Evolutionary conservation across 2,329 filamentous ascomycete species (phyloP), one percentile per base, ranked within the genome.

Genomic region (Arachnomyces sp.): DNA sequence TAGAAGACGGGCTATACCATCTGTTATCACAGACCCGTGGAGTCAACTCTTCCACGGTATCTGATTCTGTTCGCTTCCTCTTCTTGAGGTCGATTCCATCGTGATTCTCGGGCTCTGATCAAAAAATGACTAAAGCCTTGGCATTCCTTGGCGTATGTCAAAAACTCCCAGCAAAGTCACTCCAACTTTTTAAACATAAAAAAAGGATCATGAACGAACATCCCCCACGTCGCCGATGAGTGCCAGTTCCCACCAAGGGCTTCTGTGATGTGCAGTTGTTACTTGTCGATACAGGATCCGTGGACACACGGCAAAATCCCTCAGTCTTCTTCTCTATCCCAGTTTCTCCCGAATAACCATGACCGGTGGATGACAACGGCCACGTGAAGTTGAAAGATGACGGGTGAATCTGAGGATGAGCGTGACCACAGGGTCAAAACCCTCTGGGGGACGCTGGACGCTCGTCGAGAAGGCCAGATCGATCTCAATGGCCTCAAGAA

Each of bases 381-480:
- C 20, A 25, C 63, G 71, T 14, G 12, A 17, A 32, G 32, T 33
- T 11, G n/a, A 16, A 76, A 72, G 65, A 84, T 85, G 73, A 73
- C 86, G 69, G 73, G 71, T 61, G 85, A 92, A 68, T 81, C 81
- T 55, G 76, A 83, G 63, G 82, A 82, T 64, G 76, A 84, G 67
- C 79, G 84, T 59, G 85, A 94, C 67, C 76, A 79, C 63, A 78
- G 89, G 56, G 77, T 95, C 54, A 81, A 87, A 66, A 74, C 80
- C 61, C 77, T 96, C 56, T 96, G 90, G 89, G 71, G 70, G 58
- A 81, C 77, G 55, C 76, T 98, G 50, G 88, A 94, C 63, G 81
- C 82, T 49, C 76, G 79, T 49, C 73, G 74, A 43, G 80, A 82
- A 53, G 86, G 86, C 43, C 81, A 86, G 60, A 73, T 98, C 53